phyloP scores from a whole-genome alignment of 768 basidiomycete species.

The Trichaptum fuscoviolaceum region DNA sequence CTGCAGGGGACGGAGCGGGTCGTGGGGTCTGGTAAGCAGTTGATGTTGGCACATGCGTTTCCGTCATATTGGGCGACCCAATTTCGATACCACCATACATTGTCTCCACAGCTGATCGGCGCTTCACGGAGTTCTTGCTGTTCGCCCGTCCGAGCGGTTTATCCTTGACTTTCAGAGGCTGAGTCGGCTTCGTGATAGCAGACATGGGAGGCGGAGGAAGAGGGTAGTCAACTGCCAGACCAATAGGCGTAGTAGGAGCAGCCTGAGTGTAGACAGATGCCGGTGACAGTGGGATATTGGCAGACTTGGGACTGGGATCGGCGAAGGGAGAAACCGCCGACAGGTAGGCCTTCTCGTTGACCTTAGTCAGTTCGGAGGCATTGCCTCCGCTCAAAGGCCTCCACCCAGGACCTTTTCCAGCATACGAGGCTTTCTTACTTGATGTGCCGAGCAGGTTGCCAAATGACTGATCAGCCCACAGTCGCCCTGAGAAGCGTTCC shows the following conservation, averaged over 20 bases:
- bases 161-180: slow-evolving; percentile 2
- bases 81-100: background rate
- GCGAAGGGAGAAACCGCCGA: slow-evolving; percentile 15
- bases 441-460: slow-evolving; percentile 14
- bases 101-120: background rate
- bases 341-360: slow-evolving; percentile 4
- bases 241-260: background rate
- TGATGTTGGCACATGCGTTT: background rate
- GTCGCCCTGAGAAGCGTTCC: slow-evolving; percentile 45
- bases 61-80: background rate
- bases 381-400: slow-evolving; percentile 6
- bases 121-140: background rate
- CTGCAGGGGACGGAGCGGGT: slow-evolving; percentile 21
- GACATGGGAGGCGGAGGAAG: background rate
- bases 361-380: slow-evolving; percentile 4
- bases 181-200: background rate
- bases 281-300: background rate
- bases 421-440: slow-evolving; percentile 19
- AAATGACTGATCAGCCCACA: slow-evolving; percentile 15
- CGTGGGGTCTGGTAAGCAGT: slow-evolving; percentile 13
- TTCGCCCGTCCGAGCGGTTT: background rate
- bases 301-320: slow-evolving; percentile 8
- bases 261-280: slow-evolving; percentile 2
- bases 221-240: background rate
- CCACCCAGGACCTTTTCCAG: slow-evolving; percentile 10